These are phyloP conservation scores for Talaromyces sp. DNA, from an alignment of 2,329 filamentous ascomycete species.

Conservation along the genomic window DNA sequence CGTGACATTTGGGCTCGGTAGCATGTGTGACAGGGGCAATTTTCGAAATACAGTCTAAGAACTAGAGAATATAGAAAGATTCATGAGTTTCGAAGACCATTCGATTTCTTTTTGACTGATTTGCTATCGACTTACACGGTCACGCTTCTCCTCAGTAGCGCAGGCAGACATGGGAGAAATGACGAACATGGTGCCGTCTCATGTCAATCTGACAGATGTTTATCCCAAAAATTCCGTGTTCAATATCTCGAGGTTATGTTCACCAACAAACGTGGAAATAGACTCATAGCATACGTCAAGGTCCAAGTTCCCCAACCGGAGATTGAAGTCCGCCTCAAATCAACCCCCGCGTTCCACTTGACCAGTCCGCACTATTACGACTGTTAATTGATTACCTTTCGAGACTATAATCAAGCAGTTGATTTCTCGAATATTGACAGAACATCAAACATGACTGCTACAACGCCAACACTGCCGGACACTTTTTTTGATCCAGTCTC, in stretches of 20 bases:
- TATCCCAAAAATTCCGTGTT: no score
- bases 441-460: not conserved
- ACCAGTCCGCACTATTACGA: not conserved
- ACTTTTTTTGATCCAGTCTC: not conserved
- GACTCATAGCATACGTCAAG: not conserved
- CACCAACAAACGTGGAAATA: not conserved
- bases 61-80: not conserved
- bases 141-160: not conserved
- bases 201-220: not conserved
- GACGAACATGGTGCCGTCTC: not conserved
- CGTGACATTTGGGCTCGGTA: conserved; percentile 8
- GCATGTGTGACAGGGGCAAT: conserved; percentile 10
- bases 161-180: not conserved
- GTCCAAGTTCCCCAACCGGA: not conserved
- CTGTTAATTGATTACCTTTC: no score
- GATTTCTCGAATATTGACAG: not conserved
- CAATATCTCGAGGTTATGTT: not conserved
- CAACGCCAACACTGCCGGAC: not conserved
- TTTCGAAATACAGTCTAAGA: not conserved
- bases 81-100: not conserved
- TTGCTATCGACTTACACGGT: not conserved
- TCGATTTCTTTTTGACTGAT: not conserved
- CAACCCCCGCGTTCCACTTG: not conserved
- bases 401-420: no score
- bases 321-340: not conserved